phyloP scores from a whole-genome alignment of 192 early-diverging fungal species.

The Martensiomyces pterosporus region DNA sequence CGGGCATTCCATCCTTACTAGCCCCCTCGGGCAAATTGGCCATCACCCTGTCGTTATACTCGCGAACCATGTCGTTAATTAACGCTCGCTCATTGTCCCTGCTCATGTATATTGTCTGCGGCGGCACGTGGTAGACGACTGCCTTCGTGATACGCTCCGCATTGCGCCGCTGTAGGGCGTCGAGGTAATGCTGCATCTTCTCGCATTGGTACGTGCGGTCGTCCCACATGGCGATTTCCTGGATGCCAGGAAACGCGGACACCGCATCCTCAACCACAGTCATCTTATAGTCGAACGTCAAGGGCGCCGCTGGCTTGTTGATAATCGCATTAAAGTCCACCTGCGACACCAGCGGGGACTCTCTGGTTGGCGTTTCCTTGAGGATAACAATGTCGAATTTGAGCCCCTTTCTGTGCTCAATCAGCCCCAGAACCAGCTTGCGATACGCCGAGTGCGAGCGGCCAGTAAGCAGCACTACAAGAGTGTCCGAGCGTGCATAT shows the following conservation, averaged over 20 bases:
- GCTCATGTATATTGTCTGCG: slow-evolving; percentile 43
- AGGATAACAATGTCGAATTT: slow-evolving; percentile 55
- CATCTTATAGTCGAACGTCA: slow-evolving; percentile 60
- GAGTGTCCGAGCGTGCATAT: slow-evolving; percentile 13
- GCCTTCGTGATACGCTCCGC: slow-evolving; percentile 16
- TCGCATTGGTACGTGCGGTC: slow-evolving; percentile 53
- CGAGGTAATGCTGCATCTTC: slow-evolving; percentile 42
- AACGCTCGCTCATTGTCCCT: slow-evolving; percentile 30
- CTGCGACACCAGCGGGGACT: slow-evolving; percentile 30
- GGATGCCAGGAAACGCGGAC: slow-evolving; percentile 47
- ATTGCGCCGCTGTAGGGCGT: slow-evolving; percentile 27
- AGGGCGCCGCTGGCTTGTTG: slow-evolving; percentile 30
- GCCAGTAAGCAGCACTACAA: slow-evolving; percentile 45
- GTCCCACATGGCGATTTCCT: slow-evolving; percentile 55
- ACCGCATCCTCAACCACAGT: slow-evolving; percentile 54
- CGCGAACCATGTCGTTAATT: slow-evolving; percentile 25
- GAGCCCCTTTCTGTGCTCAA: slow-evolving; percentile 26
- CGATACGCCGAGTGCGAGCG: slow-evolving; percentile 48
- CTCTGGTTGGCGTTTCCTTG: slow-evolving; percentile 47
- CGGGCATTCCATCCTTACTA: no score
- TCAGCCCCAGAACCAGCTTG: slow-evolving; percentile 33
- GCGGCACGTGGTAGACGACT: slow-evolving; percentile 36
- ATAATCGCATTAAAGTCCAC: slow-evolving; percentile 8
- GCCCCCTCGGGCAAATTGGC: no score
- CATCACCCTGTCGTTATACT: slow-evolving; percentile 42